Conservation (phyloP, 805 yeast species). For the Grigorovia yakushimaensis region DNA sequence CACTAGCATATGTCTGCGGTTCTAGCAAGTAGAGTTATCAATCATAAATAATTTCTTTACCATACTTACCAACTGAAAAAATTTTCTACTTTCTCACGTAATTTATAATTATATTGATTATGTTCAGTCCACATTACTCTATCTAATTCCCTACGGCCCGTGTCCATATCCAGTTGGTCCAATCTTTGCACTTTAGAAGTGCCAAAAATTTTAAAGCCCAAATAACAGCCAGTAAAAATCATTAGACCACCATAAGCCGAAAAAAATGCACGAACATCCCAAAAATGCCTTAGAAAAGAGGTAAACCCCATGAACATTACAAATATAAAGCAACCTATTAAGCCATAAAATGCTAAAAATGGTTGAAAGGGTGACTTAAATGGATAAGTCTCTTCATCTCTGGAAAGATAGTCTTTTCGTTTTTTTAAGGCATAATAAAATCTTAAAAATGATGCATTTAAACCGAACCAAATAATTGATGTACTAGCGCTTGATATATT, state of each 20-base stretch:
- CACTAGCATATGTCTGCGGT: too few species aligned
- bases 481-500: conserved; percentile 67
- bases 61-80: background rate
- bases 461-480: conserved; percentile 68
- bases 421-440: conserved; percentile 52
- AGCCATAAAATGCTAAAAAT: conserved; percentile 52
- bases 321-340: conserved; percentile 42
- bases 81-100: conserved; percentile 3
- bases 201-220: conserved; percentile 47
- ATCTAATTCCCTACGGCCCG: conserved; percentile 79
- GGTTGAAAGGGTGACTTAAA: conserved; percentile 66
- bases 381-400: conserved; percentile 58
- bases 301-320: conserved; percentile 52
- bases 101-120: conserved; percentile 21
- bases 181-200: conserved; percentile 58
- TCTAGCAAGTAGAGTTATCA: too few species aligned
- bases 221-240: conserved; percentile 40
- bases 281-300: conserved; percentile 46
- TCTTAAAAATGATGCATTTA: conserved; percentile 54
- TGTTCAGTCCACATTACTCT: conserved; percentile 76
- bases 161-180: conserved; percentile 70
- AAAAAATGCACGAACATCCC: conserved; percentile 55
- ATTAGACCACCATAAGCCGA: conserved; percentile 56
- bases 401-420: conserved; percentile 54
- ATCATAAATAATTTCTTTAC: too few species aligned